These are phyloP conservation scores for Candida smagusa DNA, from an alignment of 1,139 yeast genomes.

Conservation along the genomic window DNA sequence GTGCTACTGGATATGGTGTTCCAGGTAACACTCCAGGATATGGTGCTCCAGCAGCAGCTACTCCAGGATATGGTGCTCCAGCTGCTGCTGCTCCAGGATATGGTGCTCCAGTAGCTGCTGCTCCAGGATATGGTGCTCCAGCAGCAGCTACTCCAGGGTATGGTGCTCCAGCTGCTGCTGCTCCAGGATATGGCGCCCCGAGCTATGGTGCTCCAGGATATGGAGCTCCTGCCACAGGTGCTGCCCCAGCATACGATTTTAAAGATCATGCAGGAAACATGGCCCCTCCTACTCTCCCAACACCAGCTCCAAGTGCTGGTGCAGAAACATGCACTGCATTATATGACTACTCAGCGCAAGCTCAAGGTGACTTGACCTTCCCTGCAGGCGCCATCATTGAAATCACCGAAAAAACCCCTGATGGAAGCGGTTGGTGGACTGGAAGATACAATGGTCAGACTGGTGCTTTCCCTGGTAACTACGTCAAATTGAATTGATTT, in stretches of 20 bases:
- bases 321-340: conserved; percentile 68
- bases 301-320: conserved; percentile 35
- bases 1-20: conserved; percentile 15
- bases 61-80: conserved; percentile 15
- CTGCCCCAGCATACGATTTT: conserved; percentile 10
- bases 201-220: conserved; percentile 4
- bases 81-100: conserved; percentile 15
- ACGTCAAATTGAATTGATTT: conserved; percentile 62
- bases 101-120: conserved; percentile 12
- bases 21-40: conserved; percentile 11
- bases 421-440: conserved; percentile 97
- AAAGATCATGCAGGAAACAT: no score
- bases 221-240: conserved; percentile 10
- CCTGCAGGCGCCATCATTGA: conserved; percentile 87
- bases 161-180: conserved; percentile 23
- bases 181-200: conserved; percentile 9
- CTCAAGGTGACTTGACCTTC: conserved; percentile 85
- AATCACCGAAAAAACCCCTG: conserved; percentile 75
- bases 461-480: conserved; percentile 95
- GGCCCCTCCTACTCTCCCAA: conserved; percentile 18
- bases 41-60: conserved; percentile 11
- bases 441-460: conserved; percentile 82
- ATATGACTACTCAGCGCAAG: conserved; percentile 78
- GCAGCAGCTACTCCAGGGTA: conserved; percentile 21
- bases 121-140: conserved; percentile 12